Evolutionary conservation across 2,329 filamentous ascomycete species (phyloP), one percentile per base, ranked within the genome.

Genomic region (Botrytis aclada): DNA sequence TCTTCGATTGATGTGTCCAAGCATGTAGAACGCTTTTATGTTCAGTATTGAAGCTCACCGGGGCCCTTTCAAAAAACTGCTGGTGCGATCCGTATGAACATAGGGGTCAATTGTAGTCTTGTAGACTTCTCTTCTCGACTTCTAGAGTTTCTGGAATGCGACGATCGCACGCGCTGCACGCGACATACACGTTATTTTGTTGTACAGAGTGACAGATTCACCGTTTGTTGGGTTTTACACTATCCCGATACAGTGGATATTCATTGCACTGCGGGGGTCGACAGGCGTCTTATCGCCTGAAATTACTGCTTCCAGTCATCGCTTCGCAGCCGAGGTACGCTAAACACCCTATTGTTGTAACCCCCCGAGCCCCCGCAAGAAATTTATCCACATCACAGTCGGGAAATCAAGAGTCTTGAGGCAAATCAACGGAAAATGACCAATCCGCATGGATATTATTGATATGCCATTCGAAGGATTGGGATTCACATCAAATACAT

Each of bases 261-360:
- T n/a, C 34, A n/a, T 37, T n/a, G 25, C 14, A 39, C 34, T 4
- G 37, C 22, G 8, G 60, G 61, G 61, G 29, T 63, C 41, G 61
- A 63, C 7, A n/a, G 43, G 14, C 43, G 63, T 47, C 47, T 66
- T 8, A 66, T 22, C 45, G 64, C 16, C 32, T 39, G 16, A 54
- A 34, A 29, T 54, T 66, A 39, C 64, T 18, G 64, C 10, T 54
- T 39, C n/a, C 64, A 66, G 64, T 8, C 45, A 12, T 66, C 64
- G 45, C 64, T 66, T 66, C 45, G 64, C 45, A 66, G 9, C 64
- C 64, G 32, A 66, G 64, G 32, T 66, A 20, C 45, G 41, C 64
- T 66, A 54, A 51, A 20, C 8, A 39, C 9, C 5, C 20, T 34
- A 65, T 43, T 7, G 47, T 54, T 54, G 47, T n/a, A 51, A n/a